Conservation (phyloP, 2,329 filamentous ascomycete genomes). For the Calonectria naviculata region DNA sequence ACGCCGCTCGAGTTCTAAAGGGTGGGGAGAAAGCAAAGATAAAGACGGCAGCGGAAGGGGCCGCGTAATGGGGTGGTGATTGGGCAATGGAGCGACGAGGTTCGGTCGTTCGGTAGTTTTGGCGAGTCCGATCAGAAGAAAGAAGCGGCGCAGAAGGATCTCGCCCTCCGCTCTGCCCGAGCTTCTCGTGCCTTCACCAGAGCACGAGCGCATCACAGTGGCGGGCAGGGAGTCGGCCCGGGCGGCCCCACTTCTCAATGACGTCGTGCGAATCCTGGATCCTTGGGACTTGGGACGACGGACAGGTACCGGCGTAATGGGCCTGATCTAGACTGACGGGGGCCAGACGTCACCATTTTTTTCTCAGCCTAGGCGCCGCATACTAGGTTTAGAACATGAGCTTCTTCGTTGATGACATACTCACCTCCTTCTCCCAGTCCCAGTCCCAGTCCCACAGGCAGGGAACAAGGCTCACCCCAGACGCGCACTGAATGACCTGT, state of each 20-base stretch:
- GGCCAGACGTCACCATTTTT: background rate
- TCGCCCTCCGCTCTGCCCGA: background rate
- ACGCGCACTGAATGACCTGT: background rate
- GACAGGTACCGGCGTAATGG: constrained; percentile 6
- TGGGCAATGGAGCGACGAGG: background rate
- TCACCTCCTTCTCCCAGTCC: background rate
- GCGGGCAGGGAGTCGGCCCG: background rate
- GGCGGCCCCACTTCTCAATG: constrained; percentile 13
- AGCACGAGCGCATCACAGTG: background rate
- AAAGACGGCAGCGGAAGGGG: background rate
- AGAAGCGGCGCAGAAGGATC: background rate
- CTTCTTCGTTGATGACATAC: background rate
- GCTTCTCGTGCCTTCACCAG: background rate
- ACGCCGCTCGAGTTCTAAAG: background rate
- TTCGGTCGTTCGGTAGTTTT: background rate
- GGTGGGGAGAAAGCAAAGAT: background rate
- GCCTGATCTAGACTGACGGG: background rate
- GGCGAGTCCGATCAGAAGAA: background rate
- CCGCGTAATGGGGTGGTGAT: background rate
- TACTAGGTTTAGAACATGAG: background rate
- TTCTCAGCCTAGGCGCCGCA: background rate
- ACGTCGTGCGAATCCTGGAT: constrained; percentile 9
- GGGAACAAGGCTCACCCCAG: background rate
- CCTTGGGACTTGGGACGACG: constrained; percentile 4
- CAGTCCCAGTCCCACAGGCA: background rate